Conservation (phyloP, 2,329 filamentous ascomycete genomes). For the Xylariaceae sp. region DNA sequence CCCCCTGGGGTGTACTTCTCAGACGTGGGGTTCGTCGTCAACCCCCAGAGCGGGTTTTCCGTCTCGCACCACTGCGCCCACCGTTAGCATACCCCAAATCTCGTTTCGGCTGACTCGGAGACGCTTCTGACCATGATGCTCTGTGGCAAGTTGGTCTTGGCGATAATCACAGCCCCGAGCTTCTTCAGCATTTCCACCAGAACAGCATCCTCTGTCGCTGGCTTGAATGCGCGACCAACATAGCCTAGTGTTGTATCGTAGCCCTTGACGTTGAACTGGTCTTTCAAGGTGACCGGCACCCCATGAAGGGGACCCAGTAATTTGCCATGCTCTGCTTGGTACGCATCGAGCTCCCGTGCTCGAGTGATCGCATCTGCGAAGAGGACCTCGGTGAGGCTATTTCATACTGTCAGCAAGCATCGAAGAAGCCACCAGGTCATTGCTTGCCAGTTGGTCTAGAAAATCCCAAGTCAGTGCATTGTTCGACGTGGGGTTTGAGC, state of each 20-base stretch:
- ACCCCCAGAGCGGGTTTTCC: constrained; percentile 47
- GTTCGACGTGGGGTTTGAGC: background rate
- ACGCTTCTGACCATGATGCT: constrained; percentile 23
- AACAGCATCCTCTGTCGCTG: constrained; percentile 43
- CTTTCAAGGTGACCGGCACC: constrained; percentile 42
- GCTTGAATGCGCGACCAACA: constrained; percentile 43
- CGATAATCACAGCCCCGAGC: constrained; percentile 48
- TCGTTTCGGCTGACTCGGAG: background rate
- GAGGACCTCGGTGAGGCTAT: constrained; percentile 22
- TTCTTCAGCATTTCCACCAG: constrained; percentile 44
- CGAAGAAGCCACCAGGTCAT: background rate
- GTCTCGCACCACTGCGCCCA: constrained; percentile 45
- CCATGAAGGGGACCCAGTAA: constrained; percentile 20
- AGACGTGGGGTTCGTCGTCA: constrained; percentile 42
- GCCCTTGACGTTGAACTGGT: constrained; percentile 58
- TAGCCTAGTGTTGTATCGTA: constrained; percentile 57
- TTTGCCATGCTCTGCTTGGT: constrained; percentile 7
- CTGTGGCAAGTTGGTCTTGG: constrained; percentile 42
- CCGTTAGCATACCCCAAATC: no score
- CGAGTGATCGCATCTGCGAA: constrained; percentile 19
- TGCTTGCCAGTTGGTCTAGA: constrained; percentile 17
- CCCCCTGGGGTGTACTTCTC: constrained; percentile 41
- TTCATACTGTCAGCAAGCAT: constrained; percentile 4
- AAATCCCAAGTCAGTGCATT: background rate
- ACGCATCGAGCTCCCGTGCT: constrained; percentile 19